phyloP scores from a whole-genome alignment of 805 yeast species.

The Wickerhamomyces hampshirensis region DNA sequence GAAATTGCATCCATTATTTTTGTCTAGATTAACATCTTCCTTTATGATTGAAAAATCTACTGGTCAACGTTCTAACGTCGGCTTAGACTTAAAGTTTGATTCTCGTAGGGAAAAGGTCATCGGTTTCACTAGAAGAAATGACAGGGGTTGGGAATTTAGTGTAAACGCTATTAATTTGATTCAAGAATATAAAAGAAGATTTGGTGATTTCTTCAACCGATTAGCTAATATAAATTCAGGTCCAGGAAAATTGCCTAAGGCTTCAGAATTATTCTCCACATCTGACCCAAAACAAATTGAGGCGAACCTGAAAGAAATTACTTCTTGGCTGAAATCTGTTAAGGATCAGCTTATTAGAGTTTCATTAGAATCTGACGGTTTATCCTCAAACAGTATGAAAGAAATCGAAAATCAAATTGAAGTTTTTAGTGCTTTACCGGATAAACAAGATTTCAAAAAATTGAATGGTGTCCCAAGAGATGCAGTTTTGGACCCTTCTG shows the following conservation, averaged over 20 bases:
- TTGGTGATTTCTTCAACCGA: slow-evolving; percentile 54
- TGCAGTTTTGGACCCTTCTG: slow-evolving; percentile 74
- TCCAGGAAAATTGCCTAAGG: slow-evolving; percentile 24
- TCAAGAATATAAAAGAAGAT: slow-evolving; percentile 52
- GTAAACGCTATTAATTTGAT: slow-evolving; percentile 66
- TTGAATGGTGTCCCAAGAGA: slow-evolving; percentile 79
- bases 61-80: slow-evolving; percentile 59
- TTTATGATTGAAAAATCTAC: slow-evolving; percentile 53
- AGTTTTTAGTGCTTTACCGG: slow-evolving; percentile 39
- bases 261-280: slow-evolving; percentile 32
- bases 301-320: slow-evolving; percentile 26
- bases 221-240: slow-evolving; percentile 26
- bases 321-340: slow-evolving; percentile 42
- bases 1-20: slow-evolving; percentile 54
- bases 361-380: slow-evolving; percentile 70
- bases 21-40: slow-evolving; percentile 75
- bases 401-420: slow-evolving; percentile 62
- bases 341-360: slow-evolving; percentile 57
- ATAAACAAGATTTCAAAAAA: slow-evolving; percentile 45
- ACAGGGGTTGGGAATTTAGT: slow-evolving; percentile 78
- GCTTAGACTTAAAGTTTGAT: slow-evolving; percentile 82
- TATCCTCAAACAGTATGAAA: slow-evolving; percentile 59
- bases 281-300: slow-evolving; percentile 22
- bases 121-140: slow-evolving; percentile 72
- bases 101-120: slow-evolving; percentile 74